Evolutionary conservation across 2,329 filamentous ascomycete species (phyloP), one percentile per base, ranked within the genome.

Genomic region (Fusarium anthophilum): DNA sequence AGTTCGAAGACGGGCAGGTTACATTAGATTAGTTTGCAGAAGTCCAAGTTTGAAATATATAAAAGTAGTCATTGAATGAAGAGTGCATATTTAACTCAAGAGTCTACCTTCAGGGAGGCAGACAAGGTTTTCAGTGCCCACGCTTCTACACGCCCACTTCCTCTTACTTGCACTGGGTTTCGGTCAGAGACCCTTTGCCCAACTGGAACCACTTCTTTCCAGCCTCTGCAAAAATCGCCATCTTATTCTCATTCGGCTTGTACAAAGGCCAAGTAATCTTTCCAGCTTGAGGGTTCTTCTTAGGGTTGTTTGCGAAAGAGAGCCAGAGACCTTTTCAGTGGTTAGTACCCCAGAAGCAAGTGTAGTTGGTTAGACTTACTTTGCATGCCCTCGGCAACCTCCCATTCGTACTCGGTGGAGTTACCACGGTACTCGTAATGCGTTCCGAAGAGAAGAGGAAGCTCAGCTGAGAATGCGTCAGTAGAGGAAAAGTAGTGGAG

Each of bases 391-490:
- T 39, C 28, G 0, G 63, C 65, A 11, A 68, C 65, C 6, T 68
- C 47, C 65, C 65, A 68, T 22, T 68, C 65, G 5, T 68, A 68
- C 30, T 68, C 55, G 0, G 63, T 68, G 5, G 65, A 68, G 13
- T 68, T 68, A 1, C 54, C 65, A 5, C 63, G 65, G 6, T 68
- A 68, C 8, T 68, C 63, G 5, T 68, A 68, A 15, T 68, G 65
- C 3, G 65, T 68, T 61, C 65, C 65, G 15, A 68, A 68, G 0
- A 68, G 28, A 3, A 68, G 37, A 5, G 65, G 65, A 32, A 68
- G 28, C 10, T 68, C 65, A 3, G 65, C 65, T 68, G 7, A 1
- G 1, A 18, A 5, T 0, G 3, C 18, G 12, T 68, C 4, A 68
- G 63, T 24, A 53, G 1, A 2, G 13, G 3, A n/a, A 7, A 1